Evolutionary conservation across 352 stramenopile species (phyloP), one percentile per base, ranked within the genome.

Genomic region (Phytophthora crassamura): DNA sequence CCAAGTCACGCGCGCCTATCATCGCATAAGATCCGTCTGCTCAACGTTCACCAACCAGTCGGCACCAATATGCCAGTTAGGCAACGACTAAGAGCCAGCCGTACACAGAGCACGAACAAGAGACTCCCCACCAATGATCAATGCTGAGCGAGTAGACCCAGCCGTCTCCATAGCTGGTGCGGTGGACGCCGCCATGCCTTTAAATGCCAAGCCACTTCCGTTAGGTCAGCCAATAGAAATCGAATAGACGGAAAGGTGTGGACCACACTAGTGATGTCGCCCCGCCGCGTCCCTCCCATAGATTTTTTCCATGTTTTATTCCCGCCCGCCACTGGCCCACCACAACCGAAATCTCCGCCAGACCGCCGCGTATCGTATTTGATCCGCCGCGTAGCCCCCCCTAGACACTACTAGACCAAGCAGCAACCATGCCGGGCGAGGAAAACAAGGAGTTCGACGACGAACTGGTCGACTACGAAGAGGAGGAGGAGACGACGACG

Each of bases 391-490:
- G 28, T 32, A 32, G 28, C 28, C 28, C 28, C 28, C 28, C 28
- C 28, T 20, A 22, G 10, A 66, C 6, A 32, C 28, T 32, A 9
- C 28, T 32, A 32, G 20, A 36, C 50, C 54, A 39, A 64, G 15
- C 12, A 63, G 33, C 42, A 46, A 88, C 18, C 48, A 93, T 93
- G 84, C 80, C 86, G 14, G 77, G 69, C 42, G 87, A 95, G 69
- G 87, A 94, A 62, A 96, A 92, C 80, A 94, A 96, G 73, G 85
- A 94, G 72, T 91, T 92, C 61, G 88, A 93, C 69, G 88, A 96
- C 67, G 88, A 96, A 67, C 67, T 96, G 46, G 84, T 96, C 65
- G 88, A 96, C 80, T 96, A 96, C 75, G 88, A 94, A 71, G 86
- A 93, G 62, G 88, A 96, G 61, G 88, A 94, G 66, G 88, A 94